Evolutionary conservation across 2,329 filamentous ascomycete species (phyloP).

Genomic region (Trichoderma sp.): DNA sequence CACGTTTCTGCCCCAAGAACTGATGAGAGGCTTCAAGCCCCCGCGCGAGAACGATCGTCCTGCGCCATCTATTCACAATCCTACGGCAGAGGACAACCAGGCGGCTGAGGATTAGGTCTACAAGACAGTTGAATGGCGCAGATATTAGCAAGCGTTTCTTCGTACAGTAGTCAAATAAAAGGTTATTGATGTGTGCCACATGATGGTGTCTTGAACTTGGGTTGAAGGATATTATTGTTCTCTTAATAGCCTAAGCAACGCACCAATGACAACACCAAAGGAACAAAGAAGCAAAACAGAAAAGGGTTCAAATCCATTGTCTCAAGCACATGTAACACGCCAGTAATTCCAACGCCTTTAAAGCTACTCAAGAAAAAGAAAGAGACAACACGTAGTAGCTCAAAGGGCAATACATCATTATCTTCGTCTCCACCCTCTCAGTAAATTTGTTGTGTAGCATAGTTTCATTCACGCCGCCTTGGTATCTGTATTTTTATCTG

Average conservation of each 20-base stretch:
- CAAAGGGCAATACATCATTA: background rate
- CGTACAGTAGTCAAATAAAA: background rate
- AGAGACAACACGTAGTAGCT: background rate
- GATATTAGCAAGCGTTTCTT: background rate
- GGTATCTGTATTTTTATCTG: background rate
- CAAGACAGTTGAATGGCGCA: background rate
- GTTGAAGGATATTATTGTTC: background rate
- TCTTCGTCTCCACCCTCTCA: background rate
- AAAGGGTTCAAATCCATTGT: background rate
- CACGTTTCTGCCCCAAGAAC: conserved; percentile 65
- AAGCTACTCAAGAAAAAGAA: background rate
- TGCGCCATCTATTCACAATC: conserved; percentile 47
- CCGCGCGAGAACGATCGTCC: conserved; percentile 51
- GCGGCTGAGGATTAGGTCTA: conserved; percentile 29
- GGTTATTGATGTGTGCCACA: background rate
- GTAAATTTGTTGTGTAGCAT: background rate
- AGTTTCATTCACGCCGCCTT: background rate
- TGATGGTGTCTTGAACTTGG: background rate
- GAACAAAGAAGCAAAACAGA: background rate
- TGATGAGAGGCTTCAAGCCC: conserved; percentile 67
- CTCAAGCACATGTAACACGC: background rate
- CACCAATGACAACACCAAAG: background rate
- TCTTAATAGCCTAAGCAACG: background rate
- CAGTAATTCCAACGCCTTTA: conserved; percentile 8
- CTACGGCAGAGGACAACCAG: conserved; percentile 31